Conservation (phyloP, 768 basidiomycete genomes). For the Pleurotus tuber-regium region DNA sequence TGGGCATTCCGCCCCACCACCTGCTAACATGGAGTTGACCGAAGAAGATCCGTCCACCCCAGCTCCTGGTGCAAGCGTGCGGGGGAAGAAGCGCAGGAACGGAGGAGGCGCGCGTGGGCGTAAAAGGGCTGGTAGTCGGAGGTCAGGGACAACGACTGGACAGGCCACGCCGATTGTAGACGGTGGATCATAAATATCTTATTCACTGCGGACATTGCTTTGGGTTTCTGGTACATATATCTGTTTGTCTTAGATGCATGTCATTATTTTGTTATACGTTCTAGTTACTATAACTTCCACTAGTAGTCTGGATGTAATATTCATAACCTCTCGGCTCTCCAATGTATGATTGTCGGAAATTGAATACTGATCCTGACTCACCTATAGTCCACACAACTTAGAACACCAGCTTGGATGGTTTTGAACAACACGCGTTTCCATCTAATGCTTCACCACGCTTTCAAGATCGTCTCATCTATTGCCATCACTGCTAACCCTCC, state of each 20-base stretch:
- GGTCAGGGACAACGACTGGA: constrained; percentile 13
- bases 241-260: constrained; percentile 11
- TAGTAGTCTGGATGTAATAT: constrained; percentile 1
- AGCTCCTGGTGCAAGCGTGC: constrained; percentile 25
- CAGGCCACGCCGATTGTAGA: constrained; percentile 12
- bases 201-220: constrained; percentile 4
- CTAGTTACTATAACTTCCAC: background rate
- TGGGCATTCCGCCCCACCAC: constrained; percentile 45
- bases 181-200: background rate
- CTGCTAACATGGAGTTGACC: constrained; percentile 25
- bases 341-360: no score
- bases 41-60: constrained; percentile 38
- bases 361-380: no score
- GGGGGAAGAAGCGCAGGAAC: constrained; percentile 42
- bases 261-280: background rate
- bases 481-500: no score
- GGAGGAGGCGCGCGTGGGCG: constrained; percentile 36
- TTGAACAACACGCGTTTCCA: no score
- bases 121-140: constrained; percentile 36
- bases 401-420: no score
- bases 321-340: background rate
- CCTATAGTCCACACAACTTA: no score
- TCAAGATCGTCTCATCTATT: background rate
- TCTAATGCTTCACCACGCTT: background rate
- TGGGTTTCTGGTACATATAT: constrained; percentile 7